phyloP scores from a whole-genome alignment of 371 early-diverging fungal genomes.

The Mortierella sp. region DNA sequence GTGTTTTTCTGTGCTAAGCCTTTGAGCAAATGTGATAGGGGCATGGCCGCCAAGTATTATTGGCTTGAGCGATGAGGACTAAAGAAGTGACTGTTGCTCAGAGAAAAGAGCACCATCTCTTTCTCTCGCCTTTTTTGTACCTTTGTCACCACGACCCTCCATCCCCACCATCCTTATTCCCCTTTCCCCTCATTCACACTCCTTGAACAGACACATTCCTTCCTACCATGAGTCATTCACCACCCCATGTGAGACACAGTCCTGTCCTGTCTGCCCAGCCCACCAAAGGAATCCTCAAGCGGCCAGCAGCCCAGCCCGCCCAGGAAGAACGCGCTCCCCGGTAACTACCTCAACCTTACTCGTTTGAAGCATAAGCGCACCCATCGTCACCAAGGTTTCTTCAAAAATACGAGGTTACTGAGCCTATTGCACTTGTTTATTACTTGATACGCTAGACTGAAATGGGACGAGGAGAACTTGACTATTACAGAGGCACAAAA shows the following conservation, averaged over 20 bases:
- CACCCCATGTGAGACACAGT: conserved; percentile 25
- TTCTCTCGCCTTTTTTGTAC: not conserved
- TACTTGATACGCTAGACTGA: conserved; percentile 75
- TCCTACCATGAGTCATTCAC: conserved; percentile 7
- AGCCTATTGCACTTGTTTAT: not conserved
- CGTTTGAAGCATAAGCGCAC: not conserved
- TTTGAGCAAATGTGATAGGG: no score
- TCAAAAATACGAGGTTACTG: not conserved
- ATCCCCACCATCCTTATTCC: not conserved
- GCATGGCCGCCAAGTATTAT: no score
- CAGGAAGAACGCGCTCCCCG: conserved; percentile 50
- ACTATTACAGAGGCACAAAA: conserved; percentile 91
- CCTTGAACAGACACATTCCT: not conserved
- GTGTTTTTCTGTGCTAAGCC: no score
- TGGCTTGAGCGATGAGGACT: not conserved
- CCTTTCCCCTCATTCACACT: not conserved
- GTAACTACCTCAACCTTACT: conserved; percentile 11
- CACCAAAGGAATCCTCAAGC: conserved; percentile 68
- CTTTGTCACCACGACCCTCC: not conserved
- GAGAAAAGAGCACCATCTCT: not conserved
- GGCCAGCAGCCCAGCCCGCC: conserved; percentile 46
- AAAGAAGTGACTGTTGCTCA: not conserved
- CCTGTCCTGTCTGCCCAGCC: conserved; percentile 58
- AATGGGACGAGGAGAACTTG: conserved; percentile 97
- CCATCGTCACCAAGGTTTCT: not conserved